Conservation (phyloP, 75 land plant genomes). For the Isoetes taiwanensis region DNA sequence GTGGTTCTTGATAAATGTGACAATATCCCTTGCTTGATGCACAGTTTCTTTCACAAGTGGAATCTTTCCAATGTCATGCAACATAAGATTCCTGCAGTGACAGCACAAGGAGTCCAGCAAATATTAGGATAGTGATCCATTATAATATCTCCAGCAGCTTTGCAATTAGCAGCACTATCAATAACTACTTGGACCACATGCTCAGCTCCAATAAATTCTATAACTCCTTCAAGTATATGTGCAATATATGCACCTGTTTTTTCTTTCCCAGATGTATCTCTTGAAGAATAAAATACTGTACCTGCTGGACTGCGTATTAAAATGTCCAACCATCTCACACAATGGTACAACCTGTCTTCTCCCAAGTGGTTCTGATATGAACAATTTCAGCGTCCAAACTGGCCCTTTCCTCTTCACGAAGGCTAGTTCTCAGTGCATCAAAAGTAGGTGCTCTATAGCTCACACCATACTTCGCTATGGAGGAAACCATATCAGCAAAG, state of each 20-base stretch:
- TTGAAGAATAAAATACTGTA: too few species aligned
- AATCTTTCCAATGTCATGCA: too few species aligned
- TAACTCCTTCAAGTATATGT: conserved; percentile 31
- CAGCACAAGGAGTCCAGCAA: too few species aligned
- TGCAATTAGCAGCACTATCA: too few species aligned
- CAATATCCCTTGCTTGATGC: too few species aligned
- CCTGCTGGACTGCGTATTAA: too few species aligned
- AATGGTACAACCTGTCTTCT: conserved; percentile 36
- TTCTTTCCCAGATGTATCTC: conserved; percentile 34
- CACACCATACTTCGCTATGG: conserved; percentile 28
- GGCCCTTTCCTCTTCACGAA: conserved; percentile 27
- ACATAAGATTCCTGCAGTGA: too few species aligned
- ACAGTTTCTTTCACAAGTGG: too few species aligned
- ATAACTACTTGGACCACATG: conserved; percentile 51
- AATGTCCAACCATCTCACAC: conserved; percentile 39
- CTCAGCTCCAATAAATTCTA: conserved; percentile 40
- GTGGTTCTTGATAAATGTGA: too few species aligned
- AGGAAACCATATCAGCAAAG: conserved; percentile 39
- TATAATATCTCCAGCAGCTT: too few species aligned
- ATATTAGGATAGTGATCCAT: too few species aligned
- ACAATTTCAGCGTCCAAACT: conserved; percentile 16
- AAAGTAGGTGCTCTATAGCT: conserved; percentile 24
- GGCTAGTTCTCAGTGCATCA: conserved; percentile 18
- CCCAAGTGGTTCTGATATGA: conserved; percentile 32
- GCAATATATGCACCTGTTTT: conserved; percentile 25